Conservation (phyloP, 306 rosid genomes). For the Quercus variabilis region DNA sequence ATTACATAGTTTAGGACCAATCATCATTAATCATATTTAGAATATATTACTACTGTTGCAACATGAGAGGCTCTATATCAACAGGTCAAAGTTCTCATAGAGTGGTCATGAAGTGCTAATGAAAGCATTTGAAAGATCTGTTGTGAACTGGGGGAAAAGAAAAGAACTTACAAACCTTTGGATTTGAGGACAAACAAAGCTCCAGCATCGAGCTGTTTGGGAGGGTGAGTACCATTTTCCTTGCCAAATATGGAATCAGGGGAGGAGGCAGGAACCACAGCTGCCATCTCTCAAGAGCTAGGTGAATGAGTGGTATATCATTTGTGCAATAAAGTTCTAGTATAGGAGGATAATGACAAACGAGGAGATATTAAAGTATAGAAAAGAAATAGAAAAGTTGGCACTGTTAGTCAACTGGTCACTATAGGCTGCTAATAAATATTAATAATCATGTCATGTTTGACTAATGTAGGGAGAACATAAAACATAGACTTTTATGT, state of each 20-base stretch:
- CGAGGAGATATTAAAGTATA: no score
- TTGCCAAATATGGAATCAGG: constrained; percentile 24
- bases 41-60: not conserved
- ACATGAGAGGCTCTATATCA: not conserved
- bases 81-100: not conserved
- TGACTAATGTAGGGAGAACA: no score
- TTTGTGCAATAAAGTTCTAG: no score
- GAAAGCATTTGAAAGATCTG: no score
- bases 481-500: no score
- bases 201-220: constrained; percentile 63
- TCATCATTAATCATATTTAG: not conserved
- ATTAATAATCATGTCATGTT: no score
- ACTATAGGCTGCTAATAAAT: no score
- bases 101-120: not conserved
- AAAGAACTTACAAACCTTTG: constrained; percentile 36
- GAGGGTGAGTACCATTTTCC: constrained; percentile 33
- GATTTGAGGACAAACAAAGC: constrained; percentile 79
- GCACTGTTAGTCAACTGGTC: no score
- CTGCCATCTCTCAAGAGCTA: not conserved
- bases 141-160: no score
- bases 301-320: no score
- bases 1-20: not conserved
- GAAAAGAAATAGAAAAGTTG: no score
- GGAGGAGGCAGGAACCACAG: constrained; percentile 32
- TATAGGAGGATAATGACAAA: no score